Evolutionary conservation across 2,329 filamentous ascomycete species (phyloP).

Genomic region (Ilyonectria destructans): DNA sequence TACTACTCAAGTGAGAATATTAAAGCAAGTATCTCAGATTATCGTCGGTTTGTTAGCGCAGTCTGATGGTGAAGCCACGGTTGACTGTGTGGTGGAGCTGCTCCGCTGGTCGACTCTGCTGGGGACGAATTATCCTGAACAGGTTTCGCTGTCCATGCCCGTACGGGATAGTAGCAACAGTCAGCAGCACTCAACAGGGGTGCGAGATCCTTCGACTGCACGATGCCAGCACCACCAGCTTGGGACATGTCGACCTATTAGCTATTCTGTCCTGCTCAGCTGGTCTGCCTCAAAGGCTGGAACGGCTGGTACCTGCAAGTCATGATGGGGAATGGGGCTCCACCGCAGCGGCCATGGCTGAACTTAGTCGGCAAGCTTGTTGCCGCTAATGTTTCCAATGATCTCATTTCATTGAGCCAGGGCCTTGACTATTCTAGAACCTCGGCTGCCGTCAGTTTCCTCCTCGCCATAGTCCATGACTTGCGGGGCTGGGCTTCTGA

Average conservation of each 20-base stretch:
- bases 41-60: slow-evolving; percentile 10
- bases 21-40: background rate
- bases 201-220: slow-evolving; percentile 11
- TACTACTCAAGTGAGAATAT: background rate
- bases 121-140: slow-evolving; percentile 1
- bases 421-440: background rate
- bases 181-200: slow-evolving; percentile 21
- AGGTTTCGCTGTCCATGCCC: slow-evolving; percentile 12
- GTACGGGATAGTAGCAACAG: background rate
- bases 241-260: slow-evolving; percentile 5
- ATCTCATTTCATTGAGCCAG: slow-evolving; percentile 15
- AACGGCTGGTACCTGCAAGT: background rate
- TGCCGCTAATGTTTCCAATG: slow-evolving; percentile 16
- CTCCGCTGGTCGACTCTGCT: background rate
- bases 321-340: slow-evolving; percentile 6
- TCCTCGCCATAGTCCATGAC: background rate
- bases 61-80: slow-evolving; percentile 1
- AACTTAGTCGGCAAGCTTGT: slow-evolving; percentile 20
- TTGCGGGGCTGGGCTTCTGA: slow-evolving; percentile 11
- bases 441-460: background rate
- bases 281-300: slow-evolving; percentile 3
- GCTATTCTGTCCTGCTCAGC: background rate
- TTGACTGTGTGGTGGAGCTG: slow-evolving; percentile 5
- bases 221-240: background rate
- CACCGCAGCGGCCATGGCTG: slow-evolving; percentile 13